Evolutionary conservation across 257 asterid species (phyloP).

Genomic region (Haberlea rhodopensis): DNA sequence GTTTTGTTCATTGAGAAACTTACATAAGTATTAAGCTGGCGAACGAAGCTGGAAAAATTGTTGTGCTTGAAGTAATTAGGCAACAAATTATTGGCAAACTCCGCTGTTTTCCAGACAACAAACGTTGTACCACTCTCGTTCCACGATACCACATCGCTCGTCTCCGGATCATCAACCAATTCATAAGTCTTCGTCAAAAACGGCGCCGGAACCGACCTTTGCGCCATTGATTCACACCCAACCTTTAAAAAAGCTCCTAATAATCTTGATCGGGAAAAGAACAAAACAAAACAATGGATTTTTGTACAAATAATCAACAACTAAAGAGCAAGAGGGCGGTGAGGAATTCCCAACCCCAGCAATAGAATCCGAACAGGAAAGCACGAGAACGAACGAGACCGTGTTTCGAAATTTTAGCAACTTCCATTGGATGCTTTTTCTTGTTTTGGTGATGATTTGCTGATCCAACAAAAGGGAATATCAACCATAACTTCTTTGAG

Average conservation of each 20-base stretch:
- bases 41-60: conserved; percentile 86
- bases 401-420: conserved; percentile 39
- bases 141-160: conserved; percentile 77
- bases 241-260: too few relatives aligned
- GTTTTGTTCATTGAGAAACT: conserved; percentile 22
- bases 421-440: conserved; percentile 45
- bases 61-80: conserved; percentile 84
- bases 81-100: conserved; percentile 71
- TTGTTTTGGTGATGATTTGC: conserved; percentile 22
- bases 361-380: conserved; percentile 73
- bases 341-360: conserved; percentile 94
- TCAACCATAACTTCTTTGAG: conserved; percentile 47
- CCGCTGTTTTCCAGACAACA: conserved; percentile 91
- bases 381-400: conserved; percentile 50
- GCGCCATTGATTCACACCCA: conserved; percentile 41
- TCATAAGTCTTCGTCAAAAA: conserved; percentile 73
- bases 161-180: conserved; percentile 67
- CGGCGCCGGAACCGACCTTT: conserved; percentile 86
- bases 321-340: conserved; percentile 91
- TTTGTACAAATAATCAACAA: too few relatives aligned
- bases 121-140: conserved; percentile 68
- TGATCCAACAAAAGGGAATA: conserved; percentile 24
- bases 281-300: too few relatives aligned
- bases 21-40: conserved; percentile 94
- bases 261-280: too few relatives aligned